A percentile compares a stretch with the other conserved stretches of the same genome.
Evolutionary conservation across 2,329 filamentous ascomycete species (phyloP).

Genomic region (Hortaea werneckii): DNA sequence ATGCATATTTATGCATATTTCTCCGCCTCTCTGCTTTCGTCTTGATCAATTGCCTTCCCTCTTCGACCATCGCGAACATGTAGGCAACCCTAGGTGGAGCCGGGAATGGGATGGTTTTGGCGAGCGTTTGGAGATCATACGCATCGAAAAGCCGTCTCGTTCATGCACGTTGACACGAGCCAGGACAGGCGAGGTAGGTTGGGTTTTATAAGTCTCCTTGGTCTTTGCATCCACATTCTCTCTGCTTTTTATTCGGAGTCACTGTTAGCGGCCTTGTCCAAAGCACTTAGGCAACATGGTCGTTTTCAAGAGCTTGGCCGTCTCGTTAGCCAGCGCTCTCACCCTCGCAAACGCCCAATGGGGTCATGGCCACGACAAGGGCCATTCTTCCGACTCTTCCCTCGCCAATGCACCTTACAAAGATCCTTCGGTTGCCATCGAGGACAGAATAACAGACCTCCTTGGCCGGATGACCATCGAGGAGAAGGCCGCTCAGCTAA

Average conservation of each 20-base stretch:
- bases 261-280: too few species aligned
- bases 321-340: background rate
- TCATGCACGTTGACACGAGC: too few species aligned
- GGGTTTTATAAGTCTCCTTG: too few species aligned
- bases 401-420: conserved; percentile 35
- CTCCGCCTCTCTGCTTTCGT: conserved; percentile 4
- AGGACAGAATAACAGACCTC: conserved; percentile 56
- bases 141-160: too few species aligned
- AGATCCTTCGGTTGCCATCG: conserved; percentile 50
- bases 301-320: background rate
- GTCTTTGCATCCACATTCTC: too few species aligned
- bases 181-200: too few species aligned
- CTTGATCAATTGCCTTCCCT: background rate
- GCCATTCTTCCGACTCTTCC: conserved; percentile 4
- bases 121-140: too few species aligned
- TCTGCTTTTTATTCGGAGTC: too few species aligned
- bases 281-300: background rate
- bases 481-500: conserved; percentile 60
- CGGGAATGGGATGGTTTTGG: too few species aligned
- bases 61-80: background rate
- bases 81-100: too few species aligned
- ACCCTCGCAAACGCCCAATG: background rate
- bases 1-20: conserved; percentile 8
- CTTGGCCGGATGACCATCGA: conserved; percentile 63
- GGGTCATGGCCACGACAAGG: background rate